Conservation (phyloP, 129 eudicot genomes). For the Escallonia herrerae region DNA sequence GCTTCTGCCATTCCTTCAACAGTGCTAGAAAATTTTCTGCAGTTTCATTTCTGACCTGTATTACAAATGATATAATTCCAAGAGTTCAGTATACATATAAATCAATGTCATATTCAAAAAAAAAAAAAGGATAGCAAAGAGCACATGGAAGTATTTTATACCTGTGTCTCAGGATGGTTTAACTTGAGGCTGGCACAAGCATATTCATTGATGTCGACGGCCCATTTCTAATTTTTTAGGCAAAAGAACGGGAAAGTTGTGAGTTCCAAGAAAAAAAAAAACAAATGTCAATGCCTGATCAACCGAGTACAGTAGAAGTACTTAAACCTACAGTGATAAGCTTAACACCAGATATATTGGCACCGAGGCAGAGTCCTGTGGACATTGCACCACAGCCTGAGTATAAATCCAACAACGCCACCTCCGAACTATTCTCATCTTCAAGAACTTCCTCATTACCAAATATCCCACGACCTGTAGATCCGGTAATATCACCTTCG, state of each 20-base stretch:
- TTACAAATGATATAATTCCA: neutral
- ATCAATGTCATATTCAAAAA: neutral
- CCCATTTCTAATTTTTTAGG: conserved; percentile 51
- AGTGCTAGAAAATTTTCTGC: conserved; percentile 57
- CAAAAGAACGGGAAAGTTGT: neutral
- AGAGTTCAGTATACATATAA: no score
- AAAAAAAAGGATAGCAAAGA: neutral
- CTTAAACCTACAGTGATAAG: conserved; percentile 55
- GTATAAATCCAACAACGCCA: conserved; percentile 56
- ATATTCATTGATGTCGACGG: conserved; percentile 51
- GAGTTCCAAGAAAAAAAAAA: neutral
- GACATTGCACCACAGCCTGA: conserved; percentile 98
- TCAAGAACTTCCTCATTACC: no score
- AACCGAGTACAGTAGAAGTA: neutral
- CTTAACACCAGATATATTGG: conserved; percentile 35
- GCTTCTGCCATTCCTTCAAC: conserved; percentile 65
- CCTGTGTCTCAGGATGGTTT: conserved; percentile 92
- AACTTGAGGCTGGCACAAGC: conserved; percentile 64
- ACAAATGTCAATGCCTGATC: neutral
- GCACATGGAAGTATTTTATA: neutral
- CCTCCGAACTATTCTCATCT: conserved; percentile 9
- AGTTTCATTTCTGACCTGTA: conserved; percentile 57
- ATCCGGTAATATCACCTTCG: conserved; percentile 27
- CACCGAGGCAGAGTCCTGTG: conserved; percentile 86
- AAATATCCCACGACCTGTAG: neutral